Percentiles rank a stretch among this genome's conserved stretches.
Conservation (phyloP, 2,329 filamentous ascomycete species). For the Pseudovirgaria hyperparasitica region DNA sequence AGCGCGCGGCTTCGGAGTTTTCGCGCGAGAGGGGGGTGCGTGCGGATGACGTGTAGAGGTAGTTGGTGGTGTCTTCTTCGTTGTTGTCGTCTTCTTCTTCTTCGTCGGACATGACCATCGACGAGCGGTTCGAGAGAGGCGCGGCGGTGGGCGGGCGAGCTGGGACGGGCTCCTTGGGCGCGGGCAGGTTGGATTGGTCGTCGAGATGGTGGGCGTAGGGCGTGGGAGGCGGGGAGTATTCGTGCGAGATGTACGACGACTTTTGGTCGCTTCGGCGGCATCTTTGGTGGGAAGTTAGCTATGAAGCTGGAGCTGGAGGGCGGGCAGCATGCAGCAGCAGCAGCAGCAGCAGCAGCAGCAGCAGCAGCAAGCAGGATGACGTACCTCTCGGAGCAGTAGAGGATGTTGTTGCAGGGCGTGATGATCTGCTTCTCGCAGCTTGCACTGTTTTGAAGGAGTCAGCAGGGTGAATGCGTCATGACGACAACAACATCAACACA, state of each 20-base stretch:
- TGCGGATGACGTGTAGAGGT: too few relatives aligned
- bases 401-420: slow-evolving; percentile 43
- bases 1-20: slow-evolving; percentile 27
- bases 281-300: too few relatives aligned
- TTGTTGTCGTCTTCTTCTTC: slow-evolving; percentile 13
- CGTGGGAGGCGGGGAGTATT: slow-evolving; percentile 22
- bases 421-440: slow-evolving; percentile 55
- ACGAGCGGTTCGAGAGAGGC: slow-evolving; percentile 23
- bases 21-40: too few relatives aligned
- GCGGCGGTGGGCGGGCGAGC: slow-evolving; percentile 34
- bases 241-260: slow-evolving; percentile 14
- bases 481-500: slow-evolving; percentile 2
- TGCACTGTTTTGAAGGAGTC: slow-evolving; percentile 30
- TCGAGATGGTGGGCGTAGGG: slow-evolving; percentile 24
- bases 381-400: slow-evolving; percentile 55
- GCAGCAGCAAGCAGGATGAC: slow-evolving; percentile 11
- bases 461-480: slow-evolving; percentile 5
- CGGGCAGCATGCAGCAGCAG: slow-evolving; percentile 35
- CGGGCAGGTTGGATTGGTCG: slow-evolving; percentile 21
- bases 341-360: slow-evolving; percentile 1
- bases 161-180: slow-evolving; percentile 30
- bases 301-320: too few relatives aligned
- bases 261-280: slow-evolving; percentile 33
- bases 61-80: too few relatives aligned
- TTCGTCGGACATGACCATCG: slow-evolving; percentile 29